phyloP scores from a whole-genome alignment of 192 early-diverging fungal genomes.

The Coemansia sp. region DNA sequence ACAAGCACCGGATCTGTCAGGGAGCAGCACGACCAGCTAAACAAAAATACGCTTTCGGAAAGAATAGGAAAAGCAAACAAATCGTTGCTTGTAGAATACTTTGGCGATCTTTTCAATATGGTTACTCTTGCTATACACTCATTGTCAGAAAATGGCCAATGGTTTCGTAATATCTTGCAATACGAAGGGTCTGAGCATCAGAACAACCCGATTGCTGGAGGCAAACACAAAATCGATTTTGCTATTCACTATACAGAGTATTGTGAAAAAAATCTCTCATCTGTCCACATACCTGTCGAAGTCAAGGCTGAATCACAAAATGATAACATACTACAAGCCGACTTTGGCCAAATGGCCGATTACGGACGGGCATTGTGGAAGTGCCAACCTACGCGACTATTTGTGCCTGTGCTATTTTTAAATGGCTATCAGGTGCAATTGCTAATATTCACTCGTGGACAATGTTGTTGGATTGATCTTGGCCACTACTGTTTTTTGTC shows the following conservation, averaged over 20 bases:
- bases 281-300: not conserved
- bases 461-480: not conserved
- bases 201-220: too few relatives aligned
- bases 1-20: too few relatives aligned
- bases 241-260: not conserved
- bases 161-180: too few relatives aligned
- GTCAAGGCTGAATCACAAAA: not conserved
- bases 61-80: too few relatives aligned
- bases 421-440: conserved; percentile 2
- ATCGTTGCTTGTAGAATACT: too few relatives aligned
- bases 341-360: conserved; percentile 12
- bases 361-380: conserved; percentile 7
- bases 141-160: too few relatives aligned
- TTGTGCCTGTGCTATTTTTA: conserved; percentile 14
- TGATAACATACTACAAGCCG: not conserved
- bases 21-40: too few relatives aligned
- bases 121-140: too few relatives aligned
- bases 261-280: not conserved
- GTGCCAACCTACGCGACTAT: conserved; percentile 1
- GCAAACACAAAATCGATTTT: not conserved
- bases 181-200: too few relatives aligned
- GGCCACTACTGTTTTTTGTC: not conserved
- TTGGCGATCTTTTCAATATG: too few relatives aligned
- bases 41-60: too few relatives aligned
- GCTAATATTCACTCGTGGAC: conserved; percentile 1